phyloP scores from a whole-genome alignment of 2,329 filamentous ascomycete genomes.

The Hypomyces perniciosus region DNA sequence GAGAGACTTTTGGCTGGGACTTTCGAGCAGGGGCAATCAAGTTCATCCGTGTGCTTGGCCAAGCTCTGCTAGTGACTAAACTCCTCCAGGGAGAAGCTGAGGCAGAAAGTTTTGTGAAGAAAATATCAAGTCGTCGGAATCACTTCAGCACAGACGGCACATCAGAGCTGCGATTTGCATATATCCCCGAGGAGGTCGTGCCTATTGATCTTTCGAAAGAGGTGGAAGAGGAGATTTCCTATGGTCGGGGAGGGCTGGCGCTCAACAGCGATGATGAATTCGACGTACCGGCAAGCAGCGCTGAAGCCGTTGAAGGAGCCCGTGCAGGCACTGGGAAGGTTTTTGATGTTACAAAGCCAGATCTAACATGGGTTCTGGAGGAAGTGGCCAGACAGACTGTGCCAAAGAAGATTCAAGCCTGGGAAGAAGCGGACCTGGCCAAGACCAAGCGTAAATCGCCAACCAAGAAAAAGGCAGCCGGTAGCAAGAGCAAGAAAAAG shows the following conservation, averaged over 20 bases:
- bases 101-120: constrained; percentile 49
- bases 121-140: constrained; percentile 60
- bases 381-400: constrained; percentile 22
- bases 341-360: constrained; percentile 61
- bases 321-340: constrained; percentile 25
- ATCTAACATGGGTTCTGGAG: constrained; percentile 40
- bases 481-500: constrained; percentile 15
- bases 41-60: constrained; percentile 73
- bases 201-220: constrained; percentile 70
- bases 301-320: constrained; percentile 16
- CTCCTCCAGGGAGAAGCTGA: constrained; percentile 27
- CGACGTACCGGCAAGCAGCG: constrained; percentile 32
- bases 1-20: constrained; percentile 81
- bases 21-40: constrained; percentile 74
- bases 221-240: constrained; percentile 52
- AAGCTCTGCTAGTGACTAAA: constrained; percentile 63
- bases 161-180: constrained; percentile 73
- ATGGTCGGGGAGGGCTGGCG: constrained; percentile 49
- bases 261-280: constrained; percentile 63
- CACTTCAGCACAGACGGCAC: constrained; percentile 71
- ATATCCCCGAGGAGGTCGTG: constrained; percentile 69
- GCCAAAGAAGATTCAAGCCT: constrained; percentile 21
- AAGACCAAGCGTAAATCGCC: constrained; percentile 20
- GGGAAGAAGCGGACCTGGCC: constrained; percentile 20
- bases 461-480: constrained; percentile 19